These are phyloP conservation scores for Entoloma clypeatum DNA, from an alignment of 1,284 basidiomycete species.

Conservation along the genomic window DNA sequence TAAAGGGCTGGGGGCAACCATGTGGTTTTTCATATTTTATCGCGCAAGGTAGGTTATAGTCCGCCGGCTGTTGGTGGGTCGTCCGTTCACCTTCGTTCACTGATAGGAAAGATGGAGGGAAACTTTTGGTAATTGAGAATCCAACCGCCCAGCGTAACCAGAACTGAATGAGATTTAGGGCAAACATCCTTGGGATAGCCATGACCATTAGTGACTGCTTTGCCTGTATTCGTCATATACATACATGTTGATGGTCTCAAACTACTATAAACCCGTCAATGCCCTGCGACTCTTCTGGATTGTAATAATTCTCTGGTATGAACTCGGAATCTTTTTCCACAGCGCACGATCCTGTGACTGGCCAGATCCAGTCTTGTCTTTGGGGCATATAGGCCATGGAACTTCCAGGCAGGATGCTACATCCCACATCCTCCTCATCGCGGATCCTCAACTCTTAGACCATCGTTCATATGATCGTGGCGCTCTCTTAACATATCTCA, in stretches of 20 bases:
- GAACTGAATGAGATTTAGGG: slow-evolving; percentile 39
- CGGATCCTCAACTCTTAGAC: slow-evolving; percentile 82
- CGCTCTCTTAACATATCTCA: slow-evolving; percentile 46
- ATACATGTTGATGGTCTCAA: slow-evolving; percentile 14
- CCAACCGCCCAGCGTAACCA: neutral
- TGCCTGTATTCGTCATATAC: neutral
- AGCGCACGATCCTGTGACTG: slow-evolving; percentile 52
- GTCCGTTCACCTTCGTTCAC: slow-evolving; percentile 7
- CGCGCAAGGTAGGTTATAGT: slow-evolving; percentile 71
- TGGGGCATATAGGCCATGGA: slow-evolving; percentile 23
- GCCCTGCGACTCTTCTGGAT: slow-evolving; percentile 34
- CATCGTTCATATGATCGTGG: slow-evolving; percentile 53
- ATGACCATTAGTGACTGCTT: slow-evolving; percentile 40
- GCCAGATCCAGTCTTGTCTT: slow-evolving; percentile 42
- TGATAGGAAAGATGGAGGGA: slow-evolving; percentile 68
- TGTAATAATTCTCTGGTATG: slow-evolving; percentile 50
- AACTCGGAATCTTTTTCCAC: slow-evolving; percentile 58
- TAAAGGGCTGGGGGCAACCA: slow-evolving; percentile 83
- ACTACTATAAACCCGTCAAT: slow-evolving; percentile 25
- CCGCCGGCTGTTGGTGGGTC: slow-evolving; percentile 5
- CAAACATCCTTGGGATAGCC: slow-evolving; percentile 57
- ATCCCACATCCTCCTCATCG: slow-evolving; percentile 71
- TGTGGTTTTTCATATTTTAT: slow-evolving; percentile 99
- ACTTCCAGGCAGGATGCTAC: slow-evolving; percentile 22
- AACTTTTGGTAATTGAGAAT: slow-evolving; percentile 49